Percentiles rank a stretch among this genome's conserved stretches.
These are phyloP conservation scores for Magnusiomyces fungicola DNA, from an alignment of 1,139 yeast species.

Conservation along the genomic window DNA sequence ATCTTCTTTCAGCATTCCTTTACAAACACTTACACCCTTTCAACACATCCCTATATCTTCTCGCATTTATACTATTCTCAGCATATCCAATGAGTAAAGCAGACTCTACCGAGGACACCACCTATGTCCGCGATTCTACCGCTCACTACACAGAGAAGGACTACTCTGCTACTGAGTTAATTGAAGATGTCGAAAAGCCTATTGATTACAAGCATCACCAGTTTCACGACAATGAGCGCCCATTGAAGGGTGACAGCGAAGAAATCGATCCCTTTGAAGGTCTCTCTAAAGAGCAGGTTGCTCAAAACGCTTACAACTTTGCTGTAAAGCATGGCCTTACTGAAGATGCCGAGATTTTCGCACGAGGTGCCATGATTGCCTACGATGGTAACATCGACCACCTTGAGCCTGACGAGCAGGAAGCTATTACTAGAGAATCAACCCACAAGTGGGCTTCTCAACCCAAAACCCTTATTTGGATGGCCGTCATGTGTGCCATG, in stretches of 20 bases:
- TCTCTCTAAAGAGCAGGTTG: constrained; percentile 56
- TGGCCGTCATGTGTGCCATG: constrained; percentile 70
- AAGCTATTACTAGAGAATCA: constrained; percentile 43
- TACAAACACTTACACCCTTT: not conserved
- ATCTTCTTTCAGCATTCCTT: too few species aligned
- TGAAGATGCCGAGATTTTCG: constrained; percentile 55
- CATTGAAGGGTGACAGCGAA: not conserved
- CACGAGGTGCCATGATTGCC: constrained; percentile 70
- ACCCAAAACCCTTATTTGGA: constrained; percentile 52
- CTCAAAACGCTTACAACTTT: constrained; percentile 64
- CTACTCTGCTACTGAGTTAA: not conserved
- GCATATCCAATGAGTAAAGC: too few species aligned
- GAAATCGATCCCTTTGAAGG: constrained; percentile 49
- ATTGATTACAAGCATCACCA: not conserved
- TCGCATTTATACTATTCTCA: too few species aligned
- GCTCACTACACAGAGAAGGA: not conserved
- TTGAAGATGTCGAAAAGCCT: not conserved
- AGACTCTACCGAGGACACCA: not conserved
- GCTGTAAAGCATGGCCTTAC: constrained; percentile 50
- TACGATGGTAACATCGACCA: constrained; percentile 54
- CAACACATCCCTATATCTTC: not conserved
- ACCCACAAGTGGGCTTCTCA: constrained; percentile 56
- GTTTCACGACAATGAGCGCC: not conserved
- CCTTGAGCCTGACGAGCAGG: constrained; percentile 56
- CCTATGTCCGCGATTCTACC: not conserved